Conservation (phyloP, 202 grass and related monocot species). For the Dendrocalamus latiflorus region DNA sequence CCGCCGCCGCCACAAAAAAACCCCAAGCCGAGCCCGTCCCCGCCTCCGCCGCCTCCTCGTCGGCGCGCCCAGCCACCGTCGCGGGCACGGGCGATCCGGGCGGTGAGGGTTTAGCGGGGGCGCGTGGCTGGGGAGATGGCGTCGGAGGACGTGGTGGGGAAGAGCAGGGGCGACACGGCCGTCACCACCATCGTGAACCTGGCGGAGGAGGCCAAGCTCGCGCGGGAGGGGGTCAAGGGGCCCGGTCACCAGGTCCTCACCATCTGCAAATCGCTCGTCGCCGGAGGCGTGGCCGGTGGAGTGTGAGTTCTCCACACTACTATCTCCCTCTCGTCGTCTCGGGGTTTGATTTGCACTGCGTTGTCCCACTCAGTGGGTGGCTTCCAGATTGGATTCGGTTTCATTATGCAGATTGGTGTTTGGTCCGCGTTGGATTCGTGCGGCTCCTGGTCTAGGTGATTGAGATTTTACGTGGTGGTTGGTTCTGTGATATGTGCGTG, state of each 20-base stretch:
- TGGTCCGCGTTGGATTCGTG: neutral
- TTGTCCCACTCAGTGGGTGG: neutral
- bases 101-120: neutral
- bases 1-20: conserved; percentile 28
- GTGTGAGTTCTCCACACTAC: conserved; percentile 46
- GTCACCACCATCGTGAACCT: conserved; percentile 95
- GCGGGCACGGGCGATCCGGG: conserved; percentile 15
- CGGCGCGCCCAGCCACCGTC: neutral
- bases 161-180: conserved; percentile 89
- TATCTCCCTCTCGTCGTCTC: neutral
- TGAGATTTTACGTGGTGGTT: neutral
- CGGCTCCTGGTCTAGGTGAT: neutral
- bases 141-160: conserved; percentile 97
- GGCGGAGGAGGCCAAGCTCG: conserved; percentile 99
- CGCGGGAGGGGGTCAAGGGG: conserved; percentile 79
- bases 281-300: conserved; percentile 89
- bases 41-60: no score
- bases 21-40: neutral
- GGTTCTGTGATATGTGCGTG: neutral
- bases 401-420: neutral
- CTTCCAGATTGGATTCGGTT: neutral
- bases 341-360: neutral
- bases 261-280: conserved; percentile 89
- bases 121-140: conserved; percentile 45
- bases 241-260: conserved; percentile 73